Base-by-base conservation (phyloP, 169 alveolate genomes). In the Eimeria falciformis region DNA sequence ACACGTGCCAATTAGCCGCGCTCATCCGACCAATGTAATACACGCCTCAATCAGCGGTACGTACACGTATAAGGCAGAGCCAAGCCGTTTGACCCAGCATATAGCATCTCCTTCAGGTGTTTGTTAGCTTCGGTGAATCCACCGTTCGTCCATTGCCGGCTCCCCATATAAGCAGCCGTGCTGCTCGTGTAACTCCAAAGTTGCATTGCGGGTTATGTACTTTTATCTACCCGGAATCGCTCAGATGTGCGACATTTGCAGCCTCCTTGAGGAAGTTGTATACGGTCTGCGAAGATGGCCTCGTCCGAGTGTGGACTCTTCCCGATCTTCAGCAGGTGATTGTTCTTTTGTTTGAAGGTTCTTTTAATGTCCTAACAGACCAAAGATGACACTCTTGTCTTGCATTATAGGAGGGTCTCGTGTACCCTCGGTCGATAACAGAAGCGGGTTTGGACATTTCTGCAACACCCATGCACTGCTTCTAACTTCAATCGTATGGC, bases 21-120 rank as follows among this genome's bases (percentile, higher is more conserved):
- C 99, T 17, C 99, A 97, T 73, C 96, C 98, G n/a, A 94, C 93
- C 45, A 81, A 93, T 55, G 95, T 97, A 5, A 78, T 94, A 33
- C 84, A 95, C 84, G 94, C 90, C 45, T 84, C 93, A 75, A 62
- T 82, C 5, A 90, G 93, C 85, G 93, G 83, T 91, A 45, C 29
- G 73, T 50, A 12, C n/a, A n/a, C n/a, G n/a, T n/a, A n/a, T n/a
- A n/a, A n/a, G n/a, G n/a, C n/a, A n/a, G n/a, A n/a, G n/a, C n/a
- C n/a, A n/a, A n/a, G n/a, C n/a, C n/a, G n/a, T n/a, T n/a, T n/a
- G n/a, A n/a, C n/a, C n/a, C n/a, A n/a, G n/a, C n/a, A n/a, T n/a
- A n/a, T n/a, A n/a, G n/a, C n/a, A n/a, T n/a, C n/a, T n/a, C n/a
- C n/a, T n/a, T n/a, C n/a, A n/a, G n/a, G n/a, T n/a, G n/a, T n/a